Conservation (phyloP, 495 filamentous ascomycete genomes). For the Penicillium daleae region DNA sequence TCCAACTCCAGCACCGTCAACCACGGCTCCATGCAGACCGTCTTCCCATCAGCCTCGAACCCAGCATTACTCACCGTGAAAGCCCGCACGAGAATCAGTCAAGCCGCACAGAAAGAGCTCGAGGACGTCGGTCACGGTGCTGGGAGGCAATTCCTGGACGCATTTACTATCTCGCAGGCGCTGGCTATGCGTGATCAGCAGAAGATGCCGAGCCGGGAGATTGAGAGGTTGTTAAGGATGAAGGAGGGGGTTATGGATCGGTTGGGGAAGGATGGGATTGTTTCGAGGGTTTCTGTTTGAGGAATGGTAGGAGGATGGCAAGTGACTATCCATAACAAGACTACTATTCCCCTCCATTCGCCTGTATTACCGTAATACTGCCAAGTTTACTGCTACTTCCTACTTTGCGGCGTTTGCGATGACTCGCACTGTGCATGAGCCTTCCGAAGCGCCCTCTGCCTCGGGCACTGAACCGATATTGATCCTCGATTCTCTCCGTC, state of each 20-base stretch:
- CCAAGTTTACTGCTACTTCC: no score
- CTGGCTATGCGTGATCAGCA: slow-evolving; percentile 61
- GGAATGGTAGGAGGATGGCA: not conserved
- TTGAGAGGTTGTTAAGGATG: slow-evolving; percentile 63
- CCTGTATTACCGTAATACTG: no score
- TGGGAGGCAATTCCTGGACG: slow-evolving; percentile 63
- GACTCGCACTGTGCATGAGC: no score
- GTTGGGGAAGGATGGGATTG: slow-evolving; percentile 56
- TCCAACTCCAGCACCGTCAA: slow-evolving; percentile 55
- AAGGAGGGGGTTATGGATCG: slow-evolving; percentile 58
- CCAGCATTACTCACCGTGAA: slow-evolving; percentile 57
- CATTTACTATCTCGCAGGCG: slow-evolving; percentile 61
- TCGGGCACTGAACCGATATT: no score
- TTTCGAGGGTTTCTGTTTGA: slow-evolving; percentile 40
- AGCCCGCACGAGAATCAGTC: slow-evolving; percentile 46
- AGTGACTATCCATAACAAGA: not conserved
- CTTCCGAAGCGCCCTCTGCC: no score
- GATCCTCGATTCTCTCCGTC: no score
- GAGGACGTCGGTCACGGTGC: slow-evolving; percentile 44
- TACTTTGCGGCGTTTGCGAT: no score
- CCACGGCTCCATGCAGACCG: slow-evolving; percentile 31
- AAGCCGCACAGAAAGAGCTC: slow-evolving; percentile 56
- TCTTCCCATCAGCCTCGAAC: slow-evolving; percentile 53
- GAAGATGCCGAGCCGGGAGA: slow-evolving; percentile 51
- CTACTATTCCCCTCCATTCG: no score